phyloP scores from a whole-genome alignment of 2,329 filamentous ascomycete genomes.

The Diaporthe capsici region DNA sequence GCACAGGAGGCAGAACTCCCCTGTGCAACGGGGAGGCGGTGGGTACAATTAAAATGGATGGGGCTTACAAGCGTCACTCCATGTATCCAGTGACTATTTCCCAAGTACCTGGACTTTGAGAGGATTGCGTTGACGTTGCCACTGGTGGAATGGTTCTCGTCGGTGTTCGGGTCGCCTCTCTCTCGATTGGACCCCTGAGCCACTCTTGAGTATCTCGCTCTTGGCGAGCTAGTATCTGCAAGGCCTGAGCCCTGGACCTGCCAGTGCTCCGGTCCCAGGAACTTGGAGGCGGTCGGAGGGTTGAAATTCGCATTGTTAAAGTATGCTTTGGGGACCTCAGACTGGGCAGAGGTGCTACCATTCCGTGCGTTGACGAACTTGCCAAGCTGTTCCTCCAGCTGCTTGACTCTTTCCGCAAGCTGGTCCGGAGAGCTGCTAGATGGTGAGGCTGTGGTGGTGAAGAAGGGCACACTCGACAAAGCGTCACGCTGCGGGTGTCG shows the following conservation, averaged over 20 bases:
- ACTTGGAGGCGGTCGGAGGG: conserved; percentile 59
- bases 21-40: not conserved
- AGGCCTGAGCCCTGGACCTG: conserved; percentile 5
- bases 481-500: conserved; percentile 23
- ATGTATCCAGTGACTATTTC: conserved; percentile 71
- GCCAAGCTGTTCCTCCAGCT: conserved; percentile 60
- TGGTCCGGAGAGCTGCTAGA: not conserved
- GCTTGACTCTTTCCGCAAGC: conserved; percentile 56
- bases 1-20: not conserved
- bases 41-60: not conserved
- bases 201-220: not conserved
- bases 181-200: conserved; percentile 39
- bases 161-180: not conserved
- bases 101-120: conserved; percentile 68
- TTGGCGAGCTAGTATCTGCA: not conserved
- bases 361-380: conserved; percentile 43
- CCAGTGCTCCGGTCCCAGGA: conserved; percentile 46
- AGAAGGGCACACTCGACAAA: conserved; percentile 24
- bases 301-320: conserved; percentile 56
- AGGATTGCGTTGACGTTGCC: conserved; percentile 62
- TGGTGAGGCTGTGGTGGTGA: conserved; percentile 4
- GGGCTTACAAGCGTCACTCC: conserved; percentile 59
- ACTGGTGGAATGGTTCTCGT: conserved; percentile 16
- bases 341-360: conserved; percentile 38
- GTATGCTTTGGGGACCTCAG: conserved; percentile 50